Evolutionary conservation across 352 stramenopile genomes (phyloP).

Genomic region (Globisporangium perplexum): DNA sequence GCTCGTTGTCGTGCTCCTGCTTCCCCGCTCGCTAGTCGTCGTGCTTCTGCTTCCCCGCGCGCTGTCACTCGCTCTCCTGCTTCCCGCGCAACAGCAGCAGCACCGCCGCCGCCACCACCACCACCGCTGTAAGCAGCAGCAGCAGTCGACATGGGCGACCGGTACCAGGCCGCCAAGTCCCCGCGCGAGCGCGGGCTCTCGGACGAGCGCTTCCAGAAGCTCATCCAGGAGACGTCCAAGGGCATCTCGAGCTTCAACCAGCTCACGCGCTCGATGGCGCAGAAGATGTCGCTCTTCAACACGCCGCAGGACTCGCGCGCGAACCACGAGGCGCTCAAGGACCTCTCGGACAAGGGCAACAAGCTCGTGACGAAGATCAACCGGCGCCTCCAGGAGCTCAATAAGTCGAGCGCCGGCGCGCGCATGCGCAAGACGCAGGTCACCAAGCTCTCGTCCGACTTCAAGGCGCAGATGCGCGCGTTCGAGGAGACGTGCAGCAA

Average conservation of each 20-base stretch:
- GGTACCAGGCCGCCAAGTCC: slow-evolving; percentile 60
- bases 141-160: slow-evolving; percentile 40
- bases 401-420: slow-evolving; percentile 38
- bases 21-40: background rate
- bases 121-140: no score
- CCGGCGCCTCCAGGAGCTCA: slow-evolving; percentile 70
- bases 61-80: background rate
- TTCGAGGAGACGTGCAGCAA: slow-evolving; percentile 74
- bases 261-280: slow-evolving; percentile 75
- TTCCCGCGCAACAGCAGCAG: background rate
- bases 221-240: slow-evolving; percentile 78
- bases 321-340: slow-evolving; percentile 77
- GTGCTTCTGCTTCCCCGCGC: background rate
- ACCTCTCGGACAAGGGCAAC: slow-evolving; percentile 80
- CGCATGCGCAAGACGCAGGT: slow-evolving; percentile 66
- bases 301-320: slow-evolving; percentile 78
- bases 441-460: slow-evolving; percentile 78
- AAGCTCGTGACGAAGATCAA: slow-evolving; percentile 79
- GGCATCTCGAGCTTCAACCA: slow-evolving; percentile 86
- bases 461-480: slow-evolving; percentile 69
- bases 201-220: slow-evolving; percentile 67
- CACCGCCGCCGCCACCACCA: no score
- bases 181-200: slow-evolving; percentile 33
- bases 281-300: slow-evolving; percentile 85
- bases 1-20: no score